phyloP scores from a whole-genome alignment of 768 basidiomycete species.

The Auricularia sp. region DNA sequence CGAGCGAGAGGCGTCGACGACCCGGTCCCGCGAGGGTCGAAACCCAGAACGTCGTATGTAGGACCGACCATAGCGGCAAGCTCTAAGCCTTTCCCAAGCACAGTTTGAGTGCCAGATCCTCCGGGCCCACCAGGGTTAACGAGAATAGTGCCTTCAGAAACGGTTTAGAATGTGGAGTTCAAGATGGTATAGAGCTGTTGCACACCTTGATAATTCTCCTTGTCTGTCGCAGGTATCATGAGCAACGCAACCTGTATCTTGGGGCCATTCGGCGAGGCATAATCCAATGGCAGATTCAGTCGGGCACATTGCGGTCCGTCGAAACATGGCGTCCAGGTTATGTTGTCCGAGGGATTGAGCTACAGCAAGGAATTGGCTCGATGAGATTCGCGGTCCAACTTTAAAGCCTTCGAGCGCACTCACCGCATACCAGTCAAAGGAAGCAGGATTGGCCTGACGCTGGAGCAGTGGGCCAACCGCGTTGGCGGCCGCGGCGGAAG shows the following conservation, averaged over 20 bases:
- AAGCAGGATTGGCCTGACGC: too few relatives aligned
- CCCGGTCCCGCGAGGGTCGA: neutral
- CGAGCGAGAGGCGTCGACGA: neutral
- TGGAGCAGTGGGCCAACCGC: too few relatives aligned
- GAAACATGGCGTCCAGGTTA: neutral
- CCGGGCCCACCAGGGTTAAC: neutral
- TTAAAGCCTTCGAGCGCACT: too few relatives aligned
- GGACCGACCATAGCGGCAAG: neutral
- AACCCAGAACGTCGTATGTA: neutral
- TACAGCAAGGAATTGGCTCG: too few relatives aligned
- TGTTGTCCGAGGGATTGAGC: neutral
- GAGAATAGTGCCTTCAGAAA: neutral
- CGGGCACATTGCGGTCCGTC: neutral
- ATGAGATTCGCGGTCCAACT: too few relatives aligned
- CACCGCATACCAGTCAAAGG: too few relatives aligned
- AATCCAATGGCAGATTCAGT: neutral
- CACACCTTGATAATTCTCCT: neutral
- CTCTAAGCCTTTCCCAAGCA: neutral
- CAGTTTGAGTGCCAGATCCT: neutral
- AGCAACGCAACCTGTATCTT: neutral
- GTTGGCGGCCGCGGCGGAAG: too few relatives aligned
- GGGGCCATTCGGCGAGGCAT: neutral
- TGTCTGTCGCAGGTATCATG: neutral
- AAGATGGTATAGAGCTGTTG: neutral
- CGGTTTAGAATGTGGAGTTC: neutral